A percentile compares a stretch with the other conserved stretches of the same genome.
These are phyloP conservation scores for Sarocladium oryzae DNA, from an alignment of 2,329 filamentous ascomycete species.

Conservation along the genomic window DNA sequence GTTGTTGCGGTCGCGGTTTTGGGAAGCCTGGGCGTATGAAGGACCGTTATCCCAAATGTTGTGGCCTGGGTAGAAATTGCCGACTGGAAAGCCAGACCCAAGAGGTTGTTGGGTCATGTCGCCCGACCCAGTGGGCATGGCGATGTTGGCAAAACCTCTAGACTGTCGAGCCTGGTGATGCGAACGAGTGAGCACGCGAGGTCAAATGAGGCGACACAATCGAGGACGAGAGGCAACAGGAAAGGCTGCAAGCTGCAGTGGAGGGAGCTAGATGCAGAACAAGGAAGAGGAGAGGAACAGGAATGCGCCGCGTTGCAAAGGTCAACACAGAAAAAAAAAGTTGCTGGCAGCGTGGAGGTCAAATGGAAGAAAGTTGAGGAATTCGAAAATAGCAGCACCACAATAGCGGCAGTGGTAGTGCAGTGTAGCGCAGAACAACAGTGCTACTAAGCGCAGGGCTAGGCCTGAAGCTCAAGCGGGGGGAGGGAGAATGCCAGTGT, in stretches of 20 bases:
- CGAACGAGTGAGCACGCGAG: slow-evolving; percentile 7
- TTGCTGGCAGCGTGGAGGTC: not conserved
- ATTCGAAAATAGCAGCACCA: slow-evolving; percentile 8
- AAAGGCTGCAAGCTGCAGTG: not conserved
- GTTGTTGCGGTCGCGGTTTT: slow-evolving; percentile 24
- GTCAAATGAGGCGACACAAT: not conserved
- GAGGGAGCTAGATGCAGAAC: not conserved
- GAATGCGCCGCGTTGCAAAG: not conserved
- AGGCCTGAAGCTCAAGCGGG: not conserved
- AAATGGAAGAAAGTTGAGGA: slow-evolving; percentile 2
- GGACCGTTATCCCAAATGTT: slow-evolving; percentile 23
- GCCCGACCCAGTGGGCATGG: slow-evolving; percentile 27
- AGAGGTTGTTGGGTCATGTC: slow-evolving; percentile 28
- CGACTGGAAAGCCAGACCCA: slow-evolving; percentile 32
- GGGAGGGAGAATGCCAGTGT: not conserved
- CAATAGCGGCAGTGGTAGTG: not conserved
- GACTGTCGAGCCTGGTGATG: slow-evolving; percentile 24
- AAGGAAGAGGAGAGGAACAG: not conserved
- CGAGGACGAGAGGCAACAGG: not conserved
- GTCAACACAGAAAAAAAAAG: slow-evolving; percentile 3
- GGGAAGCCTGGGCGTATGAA: slow-evolving; percentile 1
- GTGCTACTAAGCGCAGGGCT: not conserved
- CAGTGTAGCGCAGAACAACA: not conserved
- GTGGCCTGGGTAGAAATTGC: slow-evolving; percentile 28
- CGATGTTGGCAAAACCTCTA: slow-evolving; percentile 32